A percentile compares a stretch with the other conserved stretches of the same genome.
phyloP scores from a whole-genome alignment of 495 filamentous ascomycete species.

The Trichoderma reesei region DNA sequence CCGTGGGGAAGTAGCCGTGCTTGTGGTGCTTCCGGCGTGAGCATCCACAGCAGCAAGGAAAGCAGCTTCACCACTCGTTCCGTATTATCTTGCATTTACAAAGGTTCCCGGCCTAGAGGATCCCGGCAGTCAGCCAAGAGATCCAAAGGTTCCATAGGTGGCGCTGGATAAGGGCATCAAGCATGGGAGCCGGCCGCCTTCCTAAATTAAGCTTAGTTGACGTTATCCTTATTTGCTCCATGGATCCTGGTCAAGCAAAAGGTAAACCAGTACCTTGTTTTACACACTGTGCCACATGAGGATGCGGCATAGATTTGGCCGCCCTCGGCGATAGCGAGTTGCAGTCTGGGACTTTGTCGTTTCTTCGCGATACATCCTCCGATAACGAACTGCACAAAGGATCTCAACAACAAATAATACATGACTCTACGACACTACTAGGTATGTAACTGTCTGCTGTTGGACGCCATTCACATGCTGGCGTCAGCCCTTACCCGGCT shows the following conservation, averaged over 20 bases:
- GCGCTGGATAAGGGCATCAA: not conserved
- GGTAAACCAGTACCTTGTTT: not conserved
- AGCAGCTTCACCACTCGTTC: not conserved
- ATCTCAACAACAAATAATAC: too few species aligned
- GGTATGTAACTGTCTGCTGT: too few species aligned
- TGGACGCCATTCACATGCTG: too few species aligned
- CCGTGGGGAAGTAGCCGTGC: not conserved
- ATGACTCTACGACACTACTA: too few species aligned
- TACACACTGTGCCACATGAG: not conserved
- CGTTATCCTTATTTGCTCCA: not conserved
- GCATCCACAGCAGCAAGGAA: not conserved
- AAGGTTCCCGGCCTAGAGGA: not conserved
- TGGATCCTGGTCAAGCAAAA: not conserved
- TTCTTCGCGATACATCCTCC: too few species aligned
- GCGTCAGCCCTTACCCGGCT: too few species aligned
- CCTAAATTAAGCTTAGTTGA: not conserved
- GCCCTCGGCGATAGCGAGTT: too few species aligned
- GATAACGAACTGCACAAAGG: too few species aligned
- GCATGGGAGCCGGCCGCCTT: not conserved
- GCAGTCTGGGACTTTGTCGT: too few species aligned
- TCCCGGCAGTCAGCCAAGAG: not conserved
- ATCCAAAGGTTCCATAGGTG: not conserved
- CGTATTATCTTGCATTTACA: not conserved
- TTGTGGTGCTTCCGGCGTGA: not conserved
- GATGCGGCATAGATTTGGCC: too few species aligned